Percentiles rank a stretch among this genome's conserved stretches.
Conservation (phyloP, 768 basidiomycete species). For the Kwoniella bestiolae region DNA sequence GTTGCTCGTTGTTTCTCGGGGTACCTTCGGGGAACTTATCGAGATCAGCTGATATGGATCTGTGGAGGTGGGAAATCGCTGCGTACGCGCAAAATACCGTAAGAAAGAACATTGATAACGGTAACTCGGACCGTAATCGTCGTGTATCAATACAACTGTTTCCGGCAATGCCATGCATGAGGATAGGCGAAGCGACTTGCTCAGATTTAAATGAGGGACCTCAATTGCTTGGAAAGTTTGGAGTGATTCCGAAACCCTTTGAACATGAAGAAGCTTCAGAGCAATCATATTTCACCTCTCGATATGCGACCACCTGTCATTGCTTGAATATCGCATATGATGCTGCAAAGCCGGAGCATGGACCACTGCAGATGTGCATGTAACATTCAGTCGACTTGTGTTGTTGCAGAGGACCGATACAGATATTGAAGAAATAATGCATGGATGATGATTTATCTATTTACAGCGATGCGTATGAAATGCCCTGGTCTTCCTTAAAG, state of each 20-base stretch:
- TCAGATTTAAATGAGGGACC: neutral
- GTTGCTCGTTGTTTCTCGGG: neutral
- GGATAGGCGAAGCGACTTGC: neutral
- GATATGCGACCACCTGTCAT: no score
- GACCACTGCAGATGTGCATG: no score
- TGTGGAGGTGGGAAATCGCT: neutral
- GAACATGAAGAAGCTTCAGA: no score
- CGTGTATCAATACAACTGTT: neutral
- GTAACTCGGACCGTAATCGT: neutral
- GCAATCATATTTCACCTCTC: no score
- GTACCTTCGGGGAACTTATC: neutral
- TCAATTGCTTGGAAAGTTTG: neutral
- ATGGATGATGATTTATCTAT: neutral
- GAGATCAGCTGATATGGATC: neutral
- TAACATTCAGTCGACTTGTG: no score
- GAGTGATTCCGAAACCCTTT: no score
- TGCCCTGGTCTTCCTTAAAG: constrained; percentile 3
- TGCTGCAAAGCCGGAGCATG: no score
- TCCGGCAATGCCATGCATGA: neutral
- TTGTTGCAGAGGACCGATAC: no score
- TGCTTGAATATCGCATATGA: no score
- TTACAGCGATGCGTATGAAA: neutral
- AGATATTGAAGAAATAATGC: neutral
- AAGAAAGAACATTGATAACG: neutral
- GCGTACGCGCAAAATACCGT: neutral